Evolutionary conservation across 208 protist genomes (phyloP).

Genomic region (Zelonia costaricensis): DNA sequence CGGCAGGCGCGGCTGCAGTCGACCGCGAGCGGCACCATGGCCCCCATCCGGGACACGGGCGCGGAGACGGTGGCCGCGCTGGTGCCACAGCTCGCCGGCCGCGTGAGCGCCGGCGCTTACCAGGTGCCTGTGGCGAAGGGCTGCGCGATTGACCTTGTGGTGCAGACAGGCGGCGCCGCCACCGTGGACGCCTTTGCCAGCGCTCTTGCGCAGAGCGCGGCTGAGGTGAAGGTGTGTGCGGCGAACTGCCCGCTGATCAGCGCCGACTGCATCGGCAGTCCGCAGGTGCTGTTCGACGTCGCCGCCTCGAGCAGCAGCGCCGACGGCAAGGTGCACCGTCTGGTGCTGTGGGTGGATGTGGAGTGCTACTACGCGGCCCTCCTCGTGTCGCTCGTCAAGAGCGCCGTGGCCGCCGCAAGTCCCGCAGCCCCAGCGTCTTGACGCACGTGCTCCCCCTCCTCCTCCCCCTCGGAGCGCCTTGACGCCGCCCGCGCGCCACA

Average conservation of each 20-base stretch:
- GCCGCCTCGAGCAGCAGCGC: slow-evolving; percentile 26
- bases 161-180: slow-evolving; percentile 77
- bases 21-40: slow-evolving; percentile 90
- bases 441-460: neutral
- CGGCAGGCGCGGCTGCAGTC: slow-evolving; percentile 86
- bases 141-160: slow-evolving; percentile 98
- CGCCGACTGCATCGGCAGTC: slow-evolving; percentile 37
- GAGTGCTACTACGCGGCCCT: slow-evolving; percentile 23
- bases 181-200: slow-evolving; percentile 92
- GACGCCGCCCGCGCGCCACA: no score
- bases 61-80: slow-evolving; percentile 96
- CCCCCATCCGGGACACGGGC: slow-evolving; percentile 94
- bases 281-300: slow-evolving; percentile 41
- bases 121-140: slow-evolving; percentile 97
- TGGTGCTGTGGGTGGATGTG: slow-evolving; percentile 64
- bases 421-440: neutral
- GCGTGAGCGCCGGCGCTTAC: slow-evolving; percentile 94
- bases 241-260: slow-evolving; percentile 40
- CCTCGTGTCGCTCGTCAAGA: slow-evolving; percentile 13
- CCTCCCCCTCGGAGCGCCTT: no score
- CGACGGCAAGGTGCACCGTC: slow-evolving; percentile 37
- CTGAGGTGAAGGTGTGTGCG: slow-evolving; percentile 2
- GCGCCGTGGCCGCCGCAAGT: slow-evolving; percentile 25
- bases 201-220: slow-evolving; percentile 73
- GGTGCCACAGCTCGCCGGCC: slow-evolving; percentile 74